phyloP scores from a whole-genome alignment of 306 rosid species.

The Urtica urens region DNA sequence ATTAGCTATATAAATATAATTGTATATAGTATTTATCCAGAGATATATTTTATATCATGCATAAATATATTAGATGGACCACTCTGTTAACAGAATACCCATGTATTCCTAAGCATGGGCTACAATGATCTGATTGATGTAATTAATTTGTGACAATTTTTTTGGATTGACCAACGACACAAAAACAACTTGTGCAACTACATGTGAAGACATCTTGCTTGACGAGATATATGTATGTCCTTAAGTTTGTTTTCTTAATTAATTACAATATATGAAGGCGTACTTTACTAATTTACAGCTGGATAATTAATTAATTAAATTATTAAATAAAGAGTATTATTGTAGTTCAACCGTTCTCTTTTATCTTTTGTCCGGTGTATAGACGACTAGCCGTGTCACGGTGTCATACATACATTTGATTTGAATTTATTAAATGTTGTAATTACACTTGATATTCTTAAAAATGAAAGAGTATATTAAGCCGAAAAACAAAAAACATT shows the following conservation, averaged over 20 bases:
- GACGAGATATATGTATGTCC: slow-evolving; percentile 28
- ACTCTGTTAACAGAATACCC: slow-evolving; percentile 13
- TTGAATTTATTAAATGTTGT: too few relatives aligned
- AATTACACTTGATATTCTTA: too few relatives aligned
- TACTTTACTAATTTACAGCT: background rate
- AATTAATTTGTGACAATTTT: slow-evolving; percentile 16
- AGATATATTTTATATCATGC: background rate
- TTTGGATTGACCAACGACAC: slow-evolving; percentile 21
- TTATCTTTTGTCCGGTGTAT: too few relatives aligned
- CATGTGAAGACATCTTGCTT: slow-evolving; percentile 25
- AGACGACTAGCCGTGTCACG: too few relatives aligned
- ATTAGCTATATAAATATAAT: background rate
- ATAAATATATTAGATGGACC: slow-evolving; percentile 7
- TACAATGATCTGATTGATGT: slow-evolving; percentile 66
- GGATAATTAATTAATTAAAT: too few relatives aligned
- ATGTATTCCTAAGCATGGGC: slow-evolving; percentile 24
- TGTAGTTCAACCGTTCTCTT: too few relatives aligned
- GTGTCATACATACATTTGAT: too few relatives aligned
- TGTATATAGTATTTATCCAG: background rate
- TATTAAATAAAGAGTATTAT: too few relatives aligned
- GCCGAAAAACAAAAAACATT: too few relatives aligned
- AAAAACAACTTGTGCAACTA: slow-evolving; percentile 18
- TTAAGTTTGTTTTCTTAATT: too few relatives aligned
- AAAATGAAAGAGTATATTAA: too few relatives aligned
- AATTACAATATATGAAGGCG: too few relatives aligned